Base-by-base conservation (phyloP, 768 basidiomycete species). In the Termitomyces heimii region DNA sequence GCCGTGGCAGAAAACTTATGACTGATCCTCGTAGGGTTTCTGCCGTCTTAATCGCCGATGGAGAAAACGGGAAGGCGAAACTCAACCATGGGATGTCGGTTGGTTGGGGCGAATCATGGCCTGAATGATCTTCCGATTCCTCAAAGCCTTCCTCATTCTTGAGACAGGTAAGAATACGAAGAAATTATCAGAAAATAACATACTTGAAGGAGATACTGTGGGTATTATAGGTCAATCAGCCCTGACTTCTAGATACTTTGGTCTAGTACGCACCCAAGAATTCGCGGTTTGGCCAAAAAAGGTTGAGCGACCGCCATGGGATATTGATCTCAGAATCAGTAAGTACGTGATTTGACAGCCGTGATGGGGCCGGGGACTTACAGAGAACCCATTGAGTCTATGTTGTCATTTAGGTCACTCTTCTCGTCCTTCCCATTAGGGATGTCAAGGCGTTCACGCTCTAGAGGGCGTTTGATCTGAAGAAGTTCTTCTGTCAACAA, bases 271-370 rank as follows among this genome's bases (percentile, higher is more conserved):
- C 48, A 88, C 86, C 81, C 84, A 86, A 59, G 86, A 83, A 65
- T 83, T 88, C 26, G 86, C 85, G 28, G 83, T 78, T 53, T 76
- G 76, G 24, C 86, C 85, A 67, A 80, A 87, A 68, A 86, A 88
- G 32, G 80, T 83, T 5, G 83, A 80, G 45, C 81, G 78, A 28
- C 85, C 86, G 24, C 76, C 76, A 56, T 83, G 79, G 8, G 82
- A 82, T 56, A 88, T 82, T 42, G 83, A 82, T 58, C 86, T 86
- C 61, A 42, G 12, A 34, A 44, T 34, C 20, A 49, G 24, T 65
- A 56, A 47, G 58, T 53, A 57, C 55, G 56, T 65, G 37, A 54
- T n/a, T n/a, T 55, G 58, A 60, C 54, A 54, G 58, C 53, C 22
- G 42, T 58, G 51, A 58, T 62, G 48, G 54, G 54, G 24, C 51